Evolutionary conservation across 305 asterid species (phyloP).

Genomic region (Fraxinus angustifolia): DNA sequence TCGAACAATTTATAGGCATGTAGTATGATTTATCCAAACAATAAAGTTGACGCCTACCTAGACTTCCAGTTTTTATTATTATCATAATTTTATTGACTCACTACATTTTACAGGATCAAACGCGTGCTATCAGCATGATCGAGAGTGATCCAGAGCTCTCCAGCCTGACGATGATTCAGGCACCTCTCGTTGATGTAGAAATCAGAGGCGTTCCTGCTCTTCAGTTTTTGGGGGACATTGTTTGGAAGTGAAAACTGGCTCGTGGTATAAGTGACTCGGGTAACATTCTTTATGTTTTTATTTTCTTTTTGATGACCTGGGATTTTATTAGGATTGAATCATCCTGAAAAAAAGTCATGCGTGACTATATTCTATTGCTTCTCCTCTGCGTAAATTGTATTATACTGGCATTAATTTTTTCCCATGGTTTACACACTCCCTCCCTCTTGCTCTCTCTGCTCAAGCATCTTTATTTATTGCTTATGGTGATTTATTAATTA

Average conservation of each 20-base stretch:
- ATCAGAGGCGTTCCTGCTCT: constrained; percentile 91
- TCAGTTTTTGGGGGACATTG: constrained; percentile 71
- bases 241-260: constrained; percentile 57
- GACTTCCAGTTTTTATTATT: not conserved
- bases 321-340: not conserved
- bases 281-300: constrained; percentile 5
- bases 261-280: not conserved
- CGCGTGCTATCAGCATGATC: constrained; percentile 54
- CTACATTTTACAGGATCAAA: constrained; percentile 61
- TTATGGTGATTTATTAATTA: not conserved
- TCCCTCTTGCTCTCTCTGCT: not conserved
- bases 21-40: not conserved
- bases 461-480: not conserved
- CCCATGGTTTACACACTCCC: not conserved
- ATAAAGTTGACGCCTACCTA: not conserved
- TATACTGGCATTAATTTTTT: not conserved
- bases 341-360: not conserved
- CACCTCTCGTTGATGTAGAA: constrained; percentile 89
- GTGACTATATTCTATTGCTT: not conserved
- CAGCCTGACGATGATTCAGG: constrained; percentile 50
- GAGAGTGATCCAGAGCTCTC: constrained; percentile 57
- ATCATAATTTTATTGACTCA: not conserved
- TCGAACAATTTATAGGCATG: not conserved
- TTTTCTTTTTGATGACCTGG: not conserved
- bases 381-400: not conserved